Evolutionary conservation across 257 asterid species (phyloP), one percentile per base, ranked within the genome.

Genomic region (Capsicum baccatum): DNA sequence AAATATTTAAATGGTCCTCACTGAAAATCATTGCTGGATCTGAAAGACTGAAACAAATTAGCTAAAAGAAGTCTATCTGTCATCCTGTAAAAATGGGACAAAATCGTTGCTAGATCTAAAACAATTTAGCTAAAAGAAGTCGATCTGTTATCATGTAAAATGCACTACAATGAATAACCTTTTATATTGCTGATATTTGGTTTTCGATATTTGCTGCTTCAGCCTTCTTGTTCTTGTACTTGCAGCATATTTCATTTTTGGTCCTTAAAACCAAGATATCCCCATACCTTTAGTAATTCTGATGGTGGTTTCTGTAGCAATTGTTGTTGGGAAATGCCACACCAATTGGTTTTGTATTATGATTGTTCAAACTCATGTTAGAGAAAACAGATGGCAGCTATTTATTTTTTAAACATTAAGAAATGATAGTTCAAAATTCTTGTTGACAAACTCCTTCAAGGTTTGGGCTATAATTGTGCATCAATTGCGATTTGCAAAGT

Each of bases 111-210:
- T 63, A 8, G 37, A 44, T 71, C 39, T 44, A 70, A 71, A 44
- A 10, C 1, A 44, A 71, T 10, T 47, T 44, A 19, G 57, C 33
- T 47, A 47, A 71, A 71, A 47, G 16, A 9, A 71, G 17, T 71
- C 39, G 10, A 71, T 71, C 58, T 47, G 35, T 71, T 9, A 44
- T 71, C 58, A 47, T 44, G 54, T 8, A 14, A 47, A 44, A 71
- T n/a, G 5, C 37, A 71, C 58, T n/a, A 71, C 48, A 33, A 73
- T 48, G 80, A 73, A 73, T 73, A 47, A 11, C 80, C 80, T 73
- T n/a, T 44, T 11, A 47, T 47, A 48, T 47, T 73, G 16, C 6
- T 48, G 59, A 73, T n/a, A 47, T 71, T 73, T 73, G 59, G 59
- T 19, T 47, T 58, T 19, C 11, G 80, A 10, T 42, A 73, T 19